phyloP scores from a whole-genome alignment of 371 early-diverging fungal species.

The Umbelopsis sp. region DNA sequence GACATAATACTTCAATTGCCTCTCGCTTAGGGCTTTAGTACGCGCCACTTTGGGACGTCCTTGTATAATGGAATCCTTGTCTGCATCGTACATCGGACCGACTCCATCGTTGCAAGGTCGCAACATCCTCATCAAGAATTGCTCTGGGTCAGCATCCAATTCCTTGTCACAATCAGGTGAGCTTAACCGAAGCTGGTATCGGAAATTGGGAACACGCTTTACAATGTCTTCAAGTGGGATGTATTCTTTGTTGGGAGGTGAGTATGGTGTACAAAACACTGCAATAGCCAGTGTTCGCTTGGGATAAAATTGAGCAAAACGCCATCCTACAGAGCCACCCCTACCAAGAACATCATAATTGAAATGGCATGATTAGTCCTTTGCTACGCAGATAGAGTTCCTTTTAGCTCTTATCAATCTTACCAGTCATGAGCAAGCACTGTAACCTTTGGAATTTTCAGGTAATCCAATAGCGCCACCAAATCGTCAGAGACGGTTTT shows the following conservation, averaged over 20 bases:
- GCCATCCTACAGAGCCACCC: conserved; percentile 72
- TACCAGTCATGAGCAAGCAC: conserved; percentile 78
- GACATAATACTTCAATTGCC: conserved; percentile 45
- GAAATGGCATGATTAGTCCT: too few relatives aligned
- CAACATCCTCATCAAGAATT: conserved; percentile 40
- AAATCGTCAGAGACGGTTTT: conserved; percentile 61
- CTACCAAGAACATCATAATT: conserved; percentile 16
- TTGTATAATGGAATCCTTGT: conserved; percentile 28
- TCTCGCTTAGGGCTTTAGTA: conserved; percentile 33
- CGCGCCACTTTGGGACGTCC: conserved; percentile 33
- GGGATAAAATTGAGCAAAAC: conserved; percentile 69
- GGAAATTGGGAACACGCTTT: conserved; percentile 55
- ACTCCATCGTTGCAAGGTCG: conserved; percentile 29
- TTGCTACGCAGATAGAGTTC: neutral
- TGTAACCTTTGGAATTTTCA: conserved; percentile 61
- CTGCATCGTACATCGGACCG: conserved; percentile 28
- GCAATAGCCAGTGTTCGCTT: conserved; percentile 64
- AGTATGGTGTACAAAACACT: conserved; percentile 69
- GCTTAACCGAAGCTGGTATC: conserved; percentile 55
- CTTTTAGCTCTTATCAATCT: neutral
- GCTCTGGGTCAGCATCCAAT: conserved; percentile 36
- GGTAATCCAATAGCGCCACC: conserved; percentile 60
- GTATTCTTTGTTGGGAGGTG: conserved; percentile 38
- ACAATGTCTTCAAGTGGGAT: conserved; percentile 57
- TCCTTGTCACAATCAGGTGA: conserved; percentile 48